These are phyloP conservation scores for Clarireedia hainanense DNA, from an alignment of 2,329 filamentous ascomycete genomes.

Conservation along the genomic window DNA sequence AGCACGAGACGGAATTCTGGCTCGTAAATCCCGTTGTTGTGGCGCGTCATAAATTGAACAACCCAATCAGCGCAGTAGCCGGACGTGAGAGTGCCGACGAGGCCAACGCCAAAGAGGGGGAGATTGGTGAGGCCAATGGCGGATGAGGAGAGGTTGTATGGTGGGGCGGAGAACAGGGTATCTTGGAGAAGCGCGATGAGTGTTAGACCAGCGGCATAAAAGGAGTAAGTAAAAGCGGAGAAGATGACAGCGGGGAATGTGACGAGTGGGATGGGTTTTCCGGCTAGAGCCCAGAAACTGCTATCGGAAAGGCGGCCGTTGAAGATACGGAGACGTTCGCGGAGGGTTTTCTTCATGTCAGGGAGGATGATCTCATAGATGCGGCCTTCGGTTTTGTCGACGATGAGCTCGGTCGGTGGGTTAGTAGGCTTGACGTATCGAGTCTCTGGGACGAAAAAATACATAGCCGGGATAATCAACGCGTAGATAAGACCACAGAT, in stretches of 20 bases:
- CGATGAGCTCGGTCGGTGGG: conserved; percentile 16
- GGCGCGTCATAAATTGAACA: conserved; percentile 37
- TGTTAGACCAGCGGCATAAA: conserved; percentile 20
- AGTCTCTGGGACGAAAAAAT: conserved; percentile 39
- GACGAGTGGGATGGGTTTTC: conserved; percentile 41
- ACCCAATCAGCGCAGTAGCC: conserved; percentile 32
- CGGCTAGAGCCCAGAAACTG: conserved; percentile 31
- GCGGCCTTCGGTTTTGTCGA: conserved; percentile 21
- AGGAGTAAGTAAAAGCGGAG: conserved; percentile 18
- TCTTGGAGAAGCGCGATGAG: conserved; percentile 22
- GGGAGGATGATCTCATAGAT: conserved; percentile 22
- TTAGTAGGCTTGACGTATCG: conserved; percentile 24
- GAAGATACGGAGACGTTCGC: conserved; percentile 32
- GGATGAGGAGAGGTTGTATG: conserved; percentile 17
- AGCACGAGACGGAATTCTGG: conserved; percentile 42
- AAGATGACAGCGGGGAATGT: conserved; percentile 39
- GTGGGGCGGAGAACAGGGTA: conserved; percentile 17
- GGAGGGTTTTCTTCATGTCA: conserved; percentile 28
- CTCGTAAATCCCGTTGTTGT: conserved; percentile 44
- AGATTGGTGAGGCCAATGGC: conserved; percentile 19
- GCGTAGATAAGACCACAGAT: conserved; percentile 36
- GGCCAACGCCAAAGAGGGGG: conserved; percentile 15
- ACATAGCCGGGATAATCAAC: conserved; percentile 33
- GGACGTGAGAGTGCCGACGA: conserved; percentile 31
- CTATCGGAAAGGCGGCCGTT: conserved; percentile 33